phyloP scores from a whole-genome alignment of 192 early-diverging fungal species.

The Umbelopsis sp. region DNA sequence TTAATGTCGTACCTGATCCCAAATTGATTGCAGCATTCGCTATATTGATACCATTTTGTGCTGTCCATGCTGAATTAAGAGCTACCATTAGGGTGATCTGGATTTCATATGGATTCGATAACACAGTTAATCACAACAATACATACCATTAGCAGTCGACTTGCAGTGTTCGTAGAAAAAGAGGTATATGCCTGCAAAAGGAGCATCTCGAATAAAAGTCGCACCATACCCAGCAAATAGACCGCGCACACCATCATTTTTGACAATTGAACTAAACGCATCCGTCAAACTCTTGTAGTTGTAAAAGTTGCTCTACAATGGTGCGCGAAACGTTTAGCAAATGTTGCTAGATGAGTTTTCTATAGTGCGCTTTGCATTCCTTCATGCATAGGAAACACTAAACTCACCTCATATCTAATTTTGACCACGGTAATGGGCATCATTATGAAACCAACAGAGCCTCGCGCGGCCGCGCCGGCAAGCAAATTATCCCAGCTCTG shows the following conservation, averaged over 20 bases:
- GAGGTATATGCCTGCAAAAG: slow-evolving; percentile 89
- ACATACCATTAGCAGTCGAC: slow-evolving; percentile 42
- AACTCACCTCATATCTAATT: slow-evolving; percentile 80
- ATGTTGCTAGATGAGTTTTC: not conserved
- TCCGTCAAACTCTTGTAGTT: slow-evolving; percentile 71
- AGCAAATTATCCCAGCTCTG: slow-evolving; percentile 67
- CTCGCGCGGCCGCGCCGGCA: slow-evolving; percentile 69
- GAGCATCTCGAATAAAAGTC: slow-evolving; percentile 87
- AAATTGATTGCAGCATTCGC: slow-evolving; percentile 41
- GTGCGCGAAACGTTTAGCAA: not conserved
- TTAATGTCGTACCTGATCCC: slow-evolving; percentile 30
- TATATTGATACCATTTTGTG: slow-evolving; percentile 19
- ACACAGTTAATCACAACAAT: not conserved
- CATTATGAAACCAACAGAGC: slow-evolving; percentile 79
- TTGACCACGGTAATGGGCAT: slow-evolving; percentile 97
- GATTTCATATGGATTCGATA: not conserved
- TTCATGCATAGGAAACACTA: not conserved
- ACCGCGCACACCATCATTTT: slow-evolving; percentile 67
- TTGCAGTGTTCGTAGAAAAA: slow-evolving; percentile 87
- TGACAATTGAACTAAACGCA: slow-evolving; percentile 70
- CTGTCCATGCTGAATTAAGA: not conserved
- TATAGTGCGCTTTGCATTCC: not conserved
- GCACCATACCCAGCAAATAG: slow-evolving; percentile 88
- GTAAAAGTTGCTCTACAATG: slow-evolving; percentile 76
- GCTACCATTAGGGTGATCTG: not conserved